Conservation (phyloP, 2,329 filamentous ascomycete species). For the Endoconidiophora polonica region DNA sequence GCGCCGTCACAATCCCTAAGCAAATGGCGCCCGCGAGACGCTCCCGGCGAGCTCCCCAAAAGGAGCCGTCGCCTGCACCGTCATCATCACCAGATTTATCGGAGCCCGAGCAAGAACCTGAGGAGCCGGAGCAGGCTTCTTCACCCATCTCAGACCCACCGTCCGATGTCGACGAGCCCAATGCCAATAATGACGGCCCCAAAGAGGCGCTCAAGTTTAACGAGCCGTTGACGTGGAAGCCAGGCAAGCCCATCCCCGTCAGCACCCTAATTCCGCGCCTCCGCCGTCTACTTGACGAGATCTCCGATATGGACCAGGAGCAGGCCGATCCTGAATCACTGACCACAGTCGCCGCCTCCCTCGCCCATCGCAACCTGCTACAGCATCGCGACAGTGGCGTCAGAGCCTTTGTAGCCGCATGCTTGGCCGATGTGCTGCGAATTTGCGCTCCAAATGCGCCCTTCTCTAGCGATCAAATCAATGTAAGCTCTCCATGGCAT, state of each 20-base stretch:
- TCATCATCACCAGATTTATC: constrained; percentile 11
- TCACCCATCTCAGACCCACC: constrained; percentile 12
- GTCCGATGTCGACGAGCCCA: constrained; percentile 12
- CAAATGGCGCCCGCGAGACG: constrained; percentile 13
- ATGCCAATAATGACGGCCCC: constrained; percentile 18
- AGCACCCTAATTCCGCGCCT: constrained; percentile 68
- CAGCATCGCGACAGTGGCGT: constrained; percentile 89
- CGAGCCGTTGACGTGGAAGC: constrained; percentile 76
- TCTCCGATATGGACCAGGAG: constrained; percentile 76
- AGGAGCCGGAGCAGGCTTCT: constrained; percentile 9
- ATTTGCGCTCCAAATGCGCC: constrained; percentile 90
- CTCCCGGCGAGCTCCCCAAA: constrained; percentile 11
- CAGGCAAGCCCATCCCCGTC: constrained; percentile 75
- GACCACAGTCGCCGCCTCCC: constrained; percentile 64
- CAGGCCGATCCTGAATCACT: constrained; percentile 71
- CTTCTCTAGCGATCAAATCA: constrained; percentile 76
- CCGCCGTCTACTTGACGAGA: constrained; percentile 64
- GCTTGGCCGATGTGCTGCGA: constrained; percentile 81
- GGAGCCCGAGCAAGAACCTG: constrained; percentile 9
- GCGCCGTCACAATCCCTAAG: neutral
- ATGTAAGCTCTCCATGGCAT: constrained; percentile 36
- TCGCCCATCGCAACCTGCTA: constrained; percentile 66
- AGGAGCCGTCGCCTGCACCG: constrained; percentile 7
- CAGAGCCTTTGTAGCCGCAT: constrained; percentile 73
- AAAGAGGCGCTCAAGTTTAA: constrained; percentile 50